Percentiles rank a stretch among this genome's conserved stretches.
Conservation (phyloP, 768 basidiomycete species). For the Mycena capillaripes region DNA sequence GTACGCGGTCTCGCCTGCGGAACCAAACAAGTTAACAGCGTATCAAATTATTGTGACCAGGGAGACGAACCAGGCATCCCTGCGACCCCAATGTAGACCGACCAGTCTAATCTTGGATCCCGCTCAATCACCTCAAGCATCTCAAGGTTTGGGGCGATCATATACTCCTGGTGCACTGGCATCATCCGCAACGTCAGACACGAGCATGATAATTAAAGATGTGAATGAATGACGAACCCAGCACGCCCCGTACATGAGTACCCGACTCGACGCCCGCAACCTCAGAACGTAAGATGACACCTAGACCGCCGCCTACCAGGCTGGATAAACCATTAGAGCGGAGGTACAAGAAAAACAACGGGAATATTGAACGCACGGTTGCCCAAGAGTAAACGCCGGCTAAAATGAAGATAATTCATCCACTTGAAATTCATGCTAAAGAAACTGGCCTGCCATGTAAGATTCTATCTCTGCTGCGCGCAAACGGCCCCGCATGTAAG, state of each 20-base stretch:
- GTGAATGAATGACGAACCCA: not conserved
- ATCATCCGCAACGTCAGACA: too few species aligned
- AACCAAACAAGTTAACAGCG: too few species aligned
- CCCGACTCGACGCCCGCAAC: conserved; percentile 41
- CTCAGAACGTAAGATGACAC: conserved; percentile 42
- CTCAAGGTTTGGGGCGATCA: not conserved
- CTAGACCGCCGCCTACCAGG: conserved; percentile 36
- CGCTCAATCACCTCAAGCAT: conserved; percentile 3
- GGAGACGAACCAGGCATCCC: too few species aligned
- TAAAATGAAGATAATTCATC: not conserved
- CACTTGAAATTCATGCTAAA: not conserved
- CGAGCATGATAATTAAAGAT: not conserved
- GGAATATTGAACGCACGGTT: conserved; percentile 38
- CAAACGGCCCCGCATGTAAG: conserved; percentile 33
- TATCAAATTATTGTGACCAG: too few species aligned
- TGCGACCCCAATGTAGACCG: not conserved
- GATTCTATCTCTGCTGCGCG: not conserved
- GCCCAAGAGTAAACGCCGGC: not conserved
- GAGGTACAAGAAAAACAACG: not conserved
- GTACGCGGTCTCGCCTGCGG: conserved; percentile 58
- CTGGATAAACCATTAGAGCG: conserved; percentile 17
- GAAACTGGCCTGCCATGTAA: not conserved
- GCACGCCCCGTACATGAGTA: not conserved
- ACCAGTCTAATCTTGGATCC: conserved; percentile 6
- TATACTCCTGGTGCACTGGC: conserved; percentile 10